Base-by-base conservation (phyloP, 2,329 filamentous ascomycete species). In the Pseudomassariella vexata region DNA sequence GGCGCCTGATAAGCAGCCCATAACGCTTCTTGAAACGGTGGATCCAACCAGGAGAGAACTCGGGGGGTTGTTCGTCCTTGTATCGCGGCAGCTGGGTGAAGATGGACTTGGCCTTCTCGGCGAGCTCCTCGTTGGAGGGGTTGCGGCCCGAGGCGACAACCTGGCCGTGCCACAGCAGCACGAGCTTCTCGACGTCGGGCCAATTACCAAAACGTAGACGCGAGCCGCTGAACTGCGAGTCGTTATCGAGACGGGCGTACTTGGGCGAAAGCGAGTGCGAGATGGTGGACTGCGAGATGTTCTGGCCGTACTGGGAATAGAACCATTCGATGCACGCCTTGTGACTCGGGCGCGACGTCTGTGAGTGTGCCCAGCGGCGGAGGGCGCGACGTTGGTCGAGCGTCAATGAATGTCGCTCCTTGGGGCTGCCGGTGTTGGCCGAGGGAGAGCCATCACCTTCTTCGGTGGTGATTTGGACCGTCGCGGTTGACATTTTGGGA, bases 141-240 rank as follows among this genome's bases (percentile, higher is more conserved):
- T 74, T 70, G 32, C 72, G 70, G 32, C 74, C 73, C 3, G 62
- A 63, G 18, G 59, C 30, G 60, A 68, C 38, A 60, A 68, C 32
- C 62, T 65, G 31, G 57, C 65, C 33, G 56, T 67, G 45, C 68
- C 73, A 40, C 77, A 87, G 44, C 79, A 94, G 57, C 88, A 94
- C 66, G 66, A 87, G 61, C 86, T 96, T 56, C 88, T 96, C 34
- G 34, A 79, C 74, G 41, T 78, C 74, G 38, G 74, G 74, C 74
- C 74, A 78, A 49, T 79, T 79, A 41, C 74, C 74, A 37, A 77
- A 77, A 41, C 74, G 72, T 40, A 79, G 60, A 25, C 74, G 70
- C 35, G 73, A 77, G 25, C 74, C 74, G n/a, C 71, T 76, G 38
- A 78, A 66, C 51, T 77, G 73, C 11, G 70, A 71, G 43, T 78